These are phyloP conservation scores for Fusarium paranaense DNA, from an alignment of 2,329 filamentous ascomycete genomes.

Conservation along the genomic window DNA sequence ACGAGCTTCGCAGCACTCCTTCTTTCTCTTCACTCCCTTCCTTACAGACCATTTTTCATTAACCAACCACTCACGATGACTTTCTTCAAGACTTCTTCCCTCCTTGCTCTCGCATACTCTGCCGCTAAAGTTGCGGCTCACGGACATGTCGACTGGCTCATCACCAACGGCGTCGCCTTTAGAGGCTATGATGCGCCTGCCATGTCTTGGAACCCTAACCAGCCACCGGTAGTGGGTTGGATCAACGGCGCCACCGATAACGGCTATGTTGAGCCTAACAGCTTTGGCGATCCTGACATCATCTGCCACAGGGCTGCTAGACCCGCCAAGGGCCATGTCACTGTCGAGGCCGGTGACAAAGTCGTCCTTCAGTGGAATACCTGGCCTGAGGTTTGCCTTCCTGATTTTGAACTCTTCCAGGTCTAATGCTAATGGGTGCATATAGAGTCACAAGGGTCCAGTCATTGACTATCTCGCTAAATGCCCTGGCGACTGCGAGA, in stretches of 20 bases:
- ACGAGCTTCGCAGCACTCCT: neutral
- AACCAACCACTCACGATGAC: conserved; percentile 12
- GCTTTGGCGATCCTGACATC: conserved; percentile 55
- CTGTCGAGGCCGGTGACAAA: conserved; percentile 54
- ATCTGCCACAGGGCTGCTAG: conserved; percentile 58
- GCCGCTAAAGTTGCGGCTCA: conserved; percentile 19
- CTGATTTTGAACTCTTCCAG: neutral
- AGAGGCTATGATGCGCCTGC: conserved; percentile 39
- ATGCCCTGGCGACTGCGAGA: conserved; percentile 67
- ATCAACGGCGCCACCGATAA: conserved; percentile 51
- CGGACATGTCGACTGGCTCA: conserved; percentile 42
- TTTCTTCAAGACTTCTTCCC: neutral
- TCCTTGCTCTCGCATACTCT: conserved; percentile 2
- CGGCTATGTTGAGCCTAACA: conserved; percentile 61
- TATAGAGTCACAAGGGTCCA: conserved; percentile 57
- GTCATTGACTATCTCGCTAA: conserved; percentile 73
- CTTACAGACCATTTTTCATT: neutral
- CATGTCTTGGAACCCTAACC: conserved; percentile 38
- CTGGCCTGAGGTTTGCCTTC: conserved; percentile 52
- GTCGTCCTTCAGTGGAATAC: conserved; percentile 55
- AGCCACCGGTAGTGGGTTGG: conserved; percentile 39
- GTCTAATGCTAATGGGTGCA: neutral
- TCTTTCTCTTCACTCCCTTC: neutral
- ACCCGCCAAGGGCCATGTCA: conserved; percentile 52
- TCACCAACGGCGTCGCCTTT: conserved; percentile 37